Conservation (phyloP, 2,329 filamentous ascomycete species). For the Diplodia intermedia region DNA sequence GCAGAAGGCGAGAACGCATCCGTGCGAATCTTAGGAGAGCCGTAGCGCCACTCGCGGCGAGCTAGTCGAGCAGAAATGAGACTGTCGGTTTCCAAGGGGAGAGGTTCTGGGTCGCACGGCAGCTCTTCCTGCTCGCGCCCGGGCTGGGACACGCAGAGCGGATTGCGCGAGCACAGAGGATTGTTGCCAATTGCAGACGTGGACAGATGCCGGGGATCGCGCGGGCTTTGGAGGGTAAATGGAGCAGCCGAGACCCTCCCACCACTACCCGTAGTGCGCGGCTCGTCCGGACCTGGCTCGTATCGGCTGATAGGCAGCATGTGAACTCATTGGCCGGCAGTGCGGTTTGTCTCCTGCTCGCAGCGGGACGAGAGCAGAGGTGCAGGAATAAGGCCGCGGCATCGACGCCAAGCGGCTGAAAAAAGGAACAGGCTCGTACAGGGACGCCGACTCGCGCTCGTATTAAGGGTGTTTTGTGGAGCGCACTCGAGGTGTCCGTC, state of each 20-base stretch:
- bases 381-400: constrained; percentile 16
- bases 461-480: constrained; percentile 23
- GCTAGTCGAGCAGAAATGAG: not conserved
- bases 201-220: not conserved
- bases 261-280: constrained; percentile 17
- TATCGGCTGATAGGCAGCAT: constrained; percentile 20
- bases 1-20: not conserved
- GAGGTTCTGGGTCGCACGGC: not conserved
- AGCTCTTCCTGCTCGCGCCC: too few relatives aligned
- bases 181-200: not conserved
- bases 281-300: constrained; percentile 22
- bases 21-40: not conserved
- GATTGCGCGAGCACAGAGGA: constrained; percentile 3
- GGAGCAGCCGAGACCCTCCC: constrained; percentile 12
- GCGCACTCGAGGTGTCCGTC: not conserved
- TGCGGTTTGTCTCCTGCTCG: constrained; percentile 12
- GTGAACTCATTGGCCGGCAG: constrained; percentile 9
- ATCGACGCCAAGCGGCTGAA: constrained; percentile 19
- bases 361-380: not conserved
- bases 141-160: not conserved
- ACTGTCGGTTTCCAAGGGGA: not conserved
- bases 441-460: constrained; percentile 10
- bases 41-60: constrained; percentile 3
- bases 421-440: constrained; percentile 16
- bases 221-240: not conserved